These are phyloP conservation scores for Fusarium zealandicum DNA, from an alignment of 2,329 filamentous ascomycete genomes.

Conservation along the genomic window DNA sequence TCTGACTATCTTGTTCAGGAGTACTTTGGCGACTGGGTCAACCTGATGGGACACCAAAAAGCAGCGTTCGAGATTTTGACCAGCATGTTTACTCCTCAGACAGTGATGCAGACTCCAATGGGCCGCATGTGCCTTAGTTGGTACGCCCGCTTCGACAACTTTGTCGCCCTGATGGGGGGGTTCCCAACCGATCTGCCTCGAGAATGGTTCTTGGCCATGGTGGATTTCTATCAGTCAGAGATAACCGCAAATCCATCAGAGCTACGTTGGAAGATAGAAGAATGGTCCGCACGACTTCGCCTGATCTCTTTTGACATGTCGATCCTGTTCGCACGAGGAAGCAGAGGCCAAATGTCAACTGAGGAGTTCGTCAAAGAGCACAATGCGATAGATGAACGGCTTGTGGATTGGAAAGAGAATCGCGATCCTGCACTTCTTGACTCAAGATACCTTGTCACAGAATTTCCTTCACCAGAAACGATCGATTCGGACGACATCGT, in stretches of 20 bases:
- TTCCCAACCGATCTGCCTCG: slow-evolving; percentile 75
- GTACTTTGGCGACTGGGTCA: slow-evolving; percentile 94
- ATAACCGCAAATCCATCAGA: slow-evolving; percentile 66
- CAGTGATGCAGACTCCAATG: slow-evolving; percentile 73
- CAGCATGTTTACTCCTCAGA: slow-evolving; percentile 78
- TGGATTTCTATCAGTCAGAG: slow-evolving; percentile 69
- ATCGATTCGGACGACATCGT: slow-evolving; percentile 72
- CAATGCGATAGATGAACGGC: slow-evolving; percentile 55
- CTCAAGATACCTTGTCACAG: slow-evolving; percentile 66
- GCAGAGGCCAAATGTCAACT: slow-evolving; percentile 67
- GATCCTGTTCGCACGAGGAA: slow-evolving; percentile 74
- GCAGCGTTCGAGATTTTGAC: slow-evolving; percentile 84
- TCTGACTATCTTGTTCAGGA: slow-evolving; percentile 64
- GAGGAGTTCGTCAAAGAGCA: slow-evolving; percentile 73
- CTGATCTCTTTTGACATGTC: slow-evolving; percentile 83
- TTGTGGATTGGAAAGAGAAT: slow-evolving; percentile 59
- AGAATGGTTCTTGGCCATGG: slow-evolving; percentile 77
- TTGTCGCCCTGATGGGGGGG: slow-evolving; percentile 82
- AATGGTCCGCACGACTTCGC: slow-evolving; percentile 70
- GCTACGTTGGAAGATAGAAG: slow-evolving; percentile 71
- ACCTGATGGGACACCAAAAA: slow-evolving; percentile 89
- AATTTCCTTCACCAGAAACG: slow-evolving; percentile 62
- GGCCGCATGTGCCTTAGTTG: slow-evolving; percentile 81
- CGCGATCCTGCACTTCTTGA: slow-evolving; percentile 70
- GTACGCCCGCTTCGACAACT: slow-evolving; percentile 89